Base-by-base conservation (phyloP, 1,284 basidiomycete species). In the Wallemia hederae region DNA sequence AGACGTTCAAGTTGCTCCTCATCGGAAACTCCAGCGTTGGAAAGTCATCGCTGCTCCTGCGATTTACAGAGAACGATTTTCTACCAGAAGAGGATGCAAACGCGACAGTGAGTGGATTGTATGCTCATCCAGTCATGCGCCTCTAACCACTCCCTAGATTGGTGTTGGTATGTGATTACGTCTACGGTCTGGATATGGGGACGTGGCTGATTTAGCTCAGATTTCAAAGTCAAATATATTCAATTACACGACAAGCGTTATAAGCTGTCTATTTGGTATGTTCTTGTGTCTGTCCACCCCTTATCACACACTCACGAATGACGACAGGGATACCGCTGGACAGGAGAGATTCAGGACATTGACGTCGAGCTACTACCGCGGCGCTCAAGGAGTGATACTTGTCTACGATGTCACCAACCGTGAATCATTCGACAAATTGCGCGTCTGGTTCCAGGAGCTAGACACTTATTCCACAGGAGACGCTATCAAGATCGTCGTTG, bases 61-160 rank as follows among this genome's bases (percentile, higher is more conserved):
- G 92, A 5, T 98, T 96, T 75, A 92, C 90, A 1, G 91, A 98
- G 69, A 86, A 96, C 71, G 86, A 89, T 66, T 98, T 91, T 79
- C 74, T 97, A 28, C 87, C 94, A 67, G 92, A 97, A 68, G 39
- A 49, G n/a, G 39, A 49, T 22, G 39, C 39, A 15, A 49, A 49
- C 22, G 39, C 39, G n/a, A 49, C 39, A 5, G 39, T 49, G 22
- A 49, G 39, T 22, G 11, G 29, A n/a, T n/a, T n/a, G n/a, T n/a
- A n/a, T n/a, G n/a, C n/a, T n/a, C n/a, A n/a, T n/a, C n/a, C n/a
- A n/a, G n/a, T n/a, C n/a, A n/a, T n/a, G n/a, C n/a, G n/a, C n/a
- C n/a, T n/a, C n/a, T n/a, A n/a, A 31, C 22, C 5, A 15, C 11
- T n/a, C 22, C 39, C n/a, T 49, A 49, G 39, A 49, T 49, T 17